phyloP scores from a whole-genome alignment of 176 grass and related monocot genomes.

The Areca catechu region DNA sequence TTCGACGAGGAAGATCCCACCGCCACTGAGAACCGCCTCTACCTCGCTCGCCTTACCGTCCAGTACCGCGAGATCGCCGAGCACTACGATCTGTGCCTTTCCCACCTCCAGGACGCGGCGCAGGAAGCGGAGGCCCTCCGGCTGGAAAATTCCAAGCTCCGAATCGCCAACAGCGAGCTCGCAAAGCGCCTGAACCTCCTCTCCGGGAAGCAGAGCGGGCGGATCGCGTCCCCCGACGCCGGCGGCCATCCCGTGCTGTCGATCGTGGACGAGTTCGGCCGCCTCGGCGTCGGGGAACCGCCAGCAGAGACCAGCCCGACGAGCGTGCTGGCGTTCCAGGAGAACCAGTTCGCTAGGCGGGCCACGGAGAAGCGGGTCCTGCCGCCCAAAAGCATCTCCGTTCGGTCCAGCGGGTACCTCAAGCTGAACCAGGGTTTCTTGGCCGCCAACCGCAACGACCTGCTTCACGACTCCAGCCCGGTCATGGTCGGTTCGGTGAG shows the following conservation, averaged over 20 bases:
- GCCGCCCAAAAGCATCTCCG: conserved; percentile 77
- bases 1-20: conserved; percentile 33
- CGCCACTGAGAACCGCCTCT: conserved; percentile 50
- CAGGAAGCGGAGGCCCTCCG: conserved; percentile 58
- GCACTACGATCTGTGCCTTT: conserved; percentile 75
- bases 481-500: conserved; percentile 39
- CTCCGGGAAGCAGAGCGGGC: conserved; percentile 25
- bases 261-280: conserved; percentile 43
- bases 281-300: conserved; percentile 26
- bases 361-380: conserved; percentile 35
- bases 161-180: conserved; percentile 64
- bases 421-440: conserved; percentile 38
- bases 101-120: conserved; percentile 58
- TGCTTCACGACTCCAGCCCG: conserved; percentile 22
- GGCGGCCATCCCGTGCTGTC: conserved; percentile 2
- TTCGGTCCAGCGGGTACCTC: conserved; percentile 74
- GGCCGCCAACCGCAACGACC: conserved; percentile 12
- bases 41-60: conserved; percentile 68
- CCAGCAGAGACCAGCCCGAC: conserved; percentile 27
- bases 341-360: neutral
- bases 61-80: conserved; percentile 80
- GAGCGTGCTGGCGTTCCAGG: conserved; percentile 15
- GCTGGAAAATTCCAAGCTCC: conserved; percentile 63
- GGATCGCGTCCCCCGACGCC: conserved; percentile 9
- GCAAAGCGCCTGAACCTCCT: conserved; percentile 32